Base-by-base conservation (phyloP, 2,329 filamentous ascomycete genomes). In the Ophiostoma himal-ulmi region DNA sequence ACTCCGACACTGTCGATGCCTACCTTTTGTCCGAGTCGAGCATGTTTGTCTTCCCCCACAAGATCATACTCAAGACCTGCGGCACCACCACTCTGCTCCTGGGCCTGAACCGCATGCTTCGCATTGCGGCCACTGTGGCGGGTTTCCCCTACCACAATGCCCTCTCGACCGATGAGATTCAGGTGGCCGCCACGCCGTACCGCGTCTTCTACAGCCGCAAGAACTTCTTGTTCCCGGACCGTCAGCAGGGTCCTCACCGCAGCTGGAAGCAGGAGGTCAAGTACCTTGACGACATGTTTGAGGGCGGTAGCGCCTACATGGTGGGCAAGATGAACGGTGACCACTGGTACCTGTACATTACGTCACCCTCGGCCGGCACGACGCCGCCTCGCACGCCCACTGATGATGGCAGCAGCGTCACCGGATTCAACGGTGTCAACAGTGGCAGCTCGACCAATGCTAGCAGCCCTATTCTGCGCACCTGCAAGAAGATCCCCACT, bases 21-120 rank as follows among this genome's bases (percentile, higher is more conserved):
- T 99, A 99, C 79, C 88, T 99, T 7, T 86, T 99, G 70, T 99
- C 95, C 73, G 95, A 99, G 82, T 98, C 95, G 57, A 98, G 95
- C 91, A 97, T 99, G 94, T 99, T 99, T 79, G 93, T 99, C 76
- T 99, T 97, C 81, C 93, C 94, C n/a, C 95, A 99, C 87, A 99
- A 99, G 85, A 87, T 99, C 74, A 97, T 99, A 72, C 84, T 99
- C 75, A 99, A 99, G 87, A 99, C 95, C 8, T 99, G 95, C 77
- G 95, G 95, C 72, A 99, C 95, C 34, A 99, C 95, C 17, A 99
- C 95, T 2, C 83, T 99, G 69, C 87, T 99, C 7, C 90, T 91
- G 67, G 95, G 95, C 26, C 86, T 99, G 65, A 92, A 93, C 75
- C 92, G 93, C 75, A 90, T 99, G 79, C 85, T 99, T 69, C 93